These are phyloP conservation scores for Dendryphion nanum DNA, from an alignment of 2,329 filamentous ascomycete genomes.

Conservation along the genomic window DNA sequence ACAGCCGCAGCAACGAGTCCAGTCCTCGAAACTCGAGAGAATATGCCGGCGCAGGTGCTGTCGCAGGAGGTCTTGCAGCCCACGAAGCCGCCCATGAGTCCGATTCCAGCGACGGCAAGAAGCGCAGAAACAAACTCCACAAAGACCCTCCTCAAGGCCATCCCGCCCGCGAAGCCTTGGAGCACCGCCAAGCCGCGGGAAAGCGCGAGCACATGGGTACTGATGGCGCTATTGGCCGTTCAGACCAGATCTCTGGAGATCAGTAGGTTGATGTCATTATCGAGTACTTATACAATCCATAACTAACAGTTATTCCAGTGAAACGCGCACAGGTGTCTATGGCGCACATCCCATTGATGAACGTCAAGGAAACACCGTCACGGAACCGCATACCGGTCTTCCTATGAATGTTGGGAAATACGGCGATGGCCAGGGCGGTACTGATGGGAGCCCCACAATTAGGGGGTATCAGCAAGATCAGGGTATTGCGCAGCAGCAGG, in stretches of 20 bases:
- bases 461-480: too few relatives aligned
- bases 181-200: conserved; percentile 12
- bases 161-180: conserved; percentile 27
- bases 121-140: conserved; percentile 38
- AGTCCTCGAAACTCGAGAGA: conserved; percentile 22
- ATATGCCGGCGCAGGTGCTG: conserved; percentile 20
- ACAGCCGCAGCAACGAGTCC: conserved; percentile 4
- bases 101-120: conserved; percentile 17
- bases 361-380: conserved; percentile 22
- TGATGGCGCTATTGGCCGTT: conserved; percentile 12
- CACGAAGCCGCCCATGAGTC: conserved; percentile 11
- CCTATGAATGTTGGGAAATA: conserved; percentile 42
- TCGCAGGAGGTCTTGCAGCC: conserved; percentile 15
- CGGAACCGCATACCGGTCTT: conserved; percentile 40
- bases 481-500: too few relatives aligned
- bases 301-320: too few relatives aligned
- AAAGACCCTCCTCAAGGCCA: conserved; percentile 42
- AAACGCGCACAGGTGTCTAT: conserved; percentile 16
- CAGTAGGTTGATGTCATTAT: conserved; percentile 22
- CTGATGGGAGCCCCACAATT: conserved; percentile 33
- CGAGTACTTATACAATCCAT: too few relatives aligned
- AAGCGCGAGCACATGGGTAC: conserved; percentile 8
- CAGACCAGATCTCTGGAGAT: conserved; percentile 23
- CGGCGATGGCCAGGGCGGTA: conserved; percentile 38
- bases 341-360: conserved; percentile 20